Base-by-base conservation (phyloP, 2,329 filamentous ascomycete species). In the Ascochyta viciae-villosae region DNA sequence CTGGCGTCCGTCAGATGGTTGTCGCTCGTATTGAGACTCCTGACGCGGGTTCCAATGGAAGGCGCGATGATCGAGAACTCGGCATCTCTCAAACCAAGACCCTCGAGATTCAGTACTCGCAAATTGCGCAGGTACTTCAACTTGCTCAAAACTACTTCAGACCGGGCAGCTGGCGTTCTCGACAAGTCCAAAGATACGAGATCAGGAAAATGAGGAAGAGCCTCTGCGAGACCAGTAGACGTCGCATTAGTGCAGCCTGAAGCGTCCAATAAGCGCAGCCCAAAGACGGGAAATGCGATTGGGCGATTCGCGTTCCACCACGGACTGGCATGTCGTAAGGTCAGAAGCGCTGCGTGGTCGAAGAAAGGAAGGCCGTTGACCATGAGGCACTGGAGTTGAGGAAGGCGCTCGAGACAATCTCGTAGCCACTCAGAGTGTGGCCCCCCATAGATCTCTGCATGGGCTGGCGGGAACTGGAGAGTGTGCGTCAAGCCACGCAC, bases 351-450 rank as follows among this genome's bases (percentile, higher is more conserved):
- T 57, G 81, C 80, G 66, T 88, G 84, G 53, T 88, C 85, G 64
- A 88, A 87, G 66, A 87, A 87, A 0, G 85, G 83, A 43, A 87
- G 71, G 27, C 79, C 80, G 15, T 83, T 81, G 10, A 87, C 84
- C 54, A 87, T 80, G 44, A 88, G 72, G 1, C 82, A 85, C 62
- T 87, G 85, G 15, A 88, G 73, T 48, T 81, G 80, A 3, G 85
- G 85, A 19, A 88, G 74, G 49, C 77, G 80, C 50, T 85, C 83
- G 22, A 87, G 76, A 4, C 87, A 77, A 55, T 87, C 84, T 44
- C 81, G 77, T 34, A 88, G 73, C 85, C 85, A 88, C 54, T 83
- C 82, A 3, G 81, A 76, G 53, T 83, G 81, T 1, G 84, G 85
- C 13, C 83, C 83, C 54, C 82, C 83, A 65, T 87, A 87, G 26